Base-by-base conservation (phyloP, 2,329 filamentous ascomycete genomes). In the Clarireedia sp. region DNA sequence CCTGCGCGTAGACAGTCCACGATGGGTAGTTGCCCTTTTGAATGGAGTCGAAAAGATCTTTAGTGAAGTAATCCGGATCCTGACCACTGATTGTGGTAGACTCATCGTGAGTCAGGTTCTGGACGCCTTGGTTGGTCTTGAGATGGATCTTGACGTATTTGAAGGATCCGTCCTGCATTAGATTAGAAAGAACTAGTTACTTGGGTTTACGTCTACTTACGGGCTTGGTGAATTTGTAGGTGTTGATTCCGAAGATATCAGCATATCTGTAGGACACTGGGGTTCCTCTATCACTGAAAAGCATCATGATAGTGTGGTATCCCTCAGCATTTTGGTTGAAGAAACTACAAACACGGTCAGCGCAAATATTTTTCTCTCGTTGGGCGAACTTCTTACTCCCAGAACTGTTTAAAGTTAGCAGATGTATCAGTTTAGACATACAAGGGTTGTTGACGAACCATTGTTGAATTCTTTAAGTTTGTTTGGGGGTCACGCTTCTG, bases 401-500 rank as follows among this genome's bases (percentile, higher is more conserved):
- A 57, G 17, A 57, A 57, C 36, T 40, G 10, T 33, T 33, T 33
- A 10, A 33, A 12, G 10, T 33, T 33, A 33, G 29, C 29, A 33
- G 29, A 9, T 33, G 29, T 33, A 33, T 4, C 29, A 33, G 3
- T 33, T 12, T 9, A 33, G 29, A 33, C 10, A 12, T 33, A 10
- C 9, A 33, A 33, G 12, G 10, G 29, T 2, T 10, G 9, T 14
- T 10, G 29, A 33, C 29, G 10, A 33, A 33, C 29, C 29, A 33
- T 33, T 33, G 5, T 81, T 85, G 12, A 76, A 75, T 57, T 82
- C 78, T 50, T 80, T 82, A 5, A 87, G 70, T 66, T 89, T 82
- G 3, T 83, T 88, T 81, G 73, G 0, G 85, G 86, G 64, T 89
- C 75, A 17, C 85, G 76, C 75, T 89, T 89, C 68, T 89, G 86